Evolutionary conservation across 2,329 filamentous ascomycete species (phyloP).

Genomic region (Colletotrichum sp.): DNA sequence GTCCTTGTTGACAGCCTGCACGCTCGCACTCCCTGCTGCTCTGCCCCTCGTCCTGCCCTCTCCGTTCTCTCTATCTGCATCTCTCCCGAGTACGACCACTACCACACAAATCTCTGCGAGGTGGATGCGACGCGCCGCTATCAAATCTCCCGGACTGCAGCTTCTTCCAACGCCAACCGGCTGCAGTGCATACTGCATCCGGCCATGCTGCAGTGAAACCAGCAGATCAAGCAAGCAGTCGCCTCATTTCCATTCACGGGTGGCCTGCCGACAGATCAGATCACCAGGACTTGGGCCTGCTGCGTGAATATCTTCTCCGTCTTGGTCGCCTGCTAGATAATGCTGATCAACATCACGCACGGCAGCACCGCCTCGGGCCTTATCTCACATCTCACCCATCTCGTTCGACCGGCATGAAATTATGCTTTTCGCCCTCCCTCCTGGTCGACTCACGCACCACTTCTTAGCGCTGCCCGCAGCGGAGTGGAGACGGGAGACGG

Average conservation of each 20-base stretch:
- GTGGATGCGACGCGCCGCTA: background rate
- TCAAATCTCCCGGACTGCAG: background rate
- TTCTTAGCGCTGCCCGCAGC: slow-evolving; percentile 4
- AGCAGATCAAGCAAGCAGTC: background rate
- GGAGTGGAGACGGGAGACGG: background rate
- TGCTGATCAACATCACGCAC: background rate
- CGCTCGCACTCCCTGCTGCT: background rate
- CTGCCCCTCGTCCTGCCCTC: background rate
- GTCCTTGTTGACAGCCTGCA: background rate
- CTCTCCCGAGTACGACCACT: background rate
- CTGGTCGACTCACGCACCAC: slow-evolving; percentile 12
- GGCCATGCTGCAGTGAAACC: background rate
- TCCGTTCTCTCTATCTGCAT: background rate
- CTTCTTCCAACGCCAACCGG: background rate
- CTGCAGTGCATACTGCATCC: slow-evolving; percentile 2
- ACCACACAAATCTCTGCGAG: background rate
- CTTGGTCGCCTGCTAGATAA: slow-evolving; percentile 3
- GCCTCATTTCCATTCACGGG: background rate
- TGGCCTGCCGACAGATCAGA: background rate
- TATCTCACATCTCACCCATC: slow-evolving; percentile 8
- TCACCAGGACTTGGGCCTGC: background rate
- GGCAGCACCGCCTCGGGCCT: background rate
- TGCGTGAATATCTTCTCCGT: background rate
- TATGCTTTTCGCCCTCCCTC: slow-evolving; percentile 4
- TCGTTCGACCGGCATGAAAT: slow-evolving; percentile 1